phyloP scores from a whole-genome alignment of 352 stramenopile genomes.

The Pythium scleroteichum region DNA sequence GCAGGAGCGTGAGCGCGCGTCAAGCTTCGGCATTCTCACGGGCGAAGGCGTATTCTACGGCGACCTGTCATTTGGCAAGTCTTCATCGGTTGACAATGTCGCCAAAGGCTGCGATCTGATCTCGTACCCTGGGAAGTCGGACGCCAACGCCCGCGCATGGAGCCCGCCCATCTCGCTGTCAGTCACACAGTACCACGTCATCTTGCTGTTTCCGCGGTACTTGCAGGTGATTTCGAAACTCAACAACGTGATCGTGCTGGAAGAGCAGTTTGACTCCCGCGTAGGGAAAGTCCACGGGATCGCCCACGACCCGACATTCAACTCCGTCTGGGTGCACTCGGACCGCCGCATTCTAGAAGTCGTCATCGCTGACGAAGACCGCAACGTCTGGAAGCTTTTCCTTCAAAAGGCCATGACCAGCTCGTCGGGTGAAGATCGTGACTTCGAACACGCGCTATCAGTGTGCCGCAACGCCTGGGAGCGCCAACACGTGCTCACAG shows the following conservation, averaged over 20 bases:
- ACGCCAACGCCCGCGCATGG: slow-evolving; percentile 39
- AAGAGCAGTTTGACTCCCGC: slow-evolving; percentile 78
- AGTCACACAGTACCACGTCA: slow-evolving; percentile 92
- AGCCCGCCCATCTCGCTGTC: slow-evolving; percentile 80
- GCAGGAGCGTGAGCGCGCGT: slow-evolving; percentile 76
- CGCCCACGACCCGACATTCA: slow-evolving; percentile 71
- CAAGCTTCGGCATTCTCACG: slow-evolving; percentile 91
- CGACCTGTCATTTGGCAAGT: slow-evolving; percentile 72
- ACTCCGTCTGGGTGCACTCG: slow-evolving; percentile 84
- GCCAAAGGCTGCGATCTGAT: slow-evolving; percentile 75
- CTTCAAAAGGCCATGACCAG: slow-evolving; percentile 83
- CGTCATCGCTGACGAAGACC: slow-evolving; percentile 85
- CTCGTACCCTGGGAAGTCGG: slow-evolving; percentile 64
- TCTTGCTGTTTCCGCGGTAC: slow-evolving; percentile 82
- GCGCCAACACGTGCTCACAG: slow-evolving; percentile 84
- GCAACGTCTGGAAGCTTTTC: slow-evolving; percentile 92
- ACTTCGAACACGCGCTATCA: slow-evolving; percentile 88
- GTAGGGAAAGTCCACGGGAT: slow-evolving; percentile 73
- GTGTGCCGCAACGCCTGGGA: slow-evolving; percentile 84
- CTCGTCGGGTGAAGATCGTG: slow-evolving; percentile 60
- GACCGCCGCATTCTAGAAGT: slow-evolving; percentile 80
- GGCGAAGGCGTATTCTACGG: slow-evolving; percentile 91
- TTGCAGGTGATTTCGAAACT: slow-evolving; percentile 89
- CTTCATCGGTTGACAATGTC: slow-evolving; percentile 79
- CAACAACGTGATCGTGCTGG: slow-evolving; percentile 83